phyloP scores from a whole-genome alignment of 768 basidiomycete species.

The Termitomyces sp. region DNA sequence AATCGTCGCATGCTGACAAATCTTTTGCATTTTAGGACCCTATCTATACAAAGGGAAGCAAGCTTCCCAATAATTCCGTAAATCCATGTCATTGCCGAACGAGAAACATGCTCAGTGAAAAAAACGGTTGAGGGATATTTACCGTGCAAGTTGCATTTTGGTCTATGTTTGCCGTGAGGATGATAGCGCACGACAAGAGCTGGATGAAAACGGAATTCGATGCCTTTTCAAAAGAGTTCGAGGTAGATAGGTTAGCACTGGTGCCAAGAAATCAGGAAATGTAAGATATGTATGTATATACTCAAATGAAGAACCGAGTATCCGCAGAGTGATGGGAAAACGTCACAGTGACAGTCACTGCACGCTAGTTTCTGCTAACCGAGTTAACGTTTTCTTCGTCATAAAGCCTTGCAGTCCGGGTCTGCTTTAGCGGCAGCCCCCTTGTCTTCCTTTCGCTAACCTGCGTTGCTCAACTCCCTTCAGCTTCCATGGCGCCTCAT shows the following conservation, averaged over 20 bases:
- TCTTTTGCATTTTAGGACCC: too few species aligned
- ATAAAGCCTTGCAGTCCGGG: background rate
- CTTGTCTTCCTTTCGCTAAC: slow-evolving; percentile 5
- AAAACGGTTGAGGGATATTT: background rate
- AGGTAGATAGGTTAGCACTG: background rate
- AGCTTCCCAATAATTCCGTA: background rate
- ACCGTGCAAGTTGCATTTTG: background rate
- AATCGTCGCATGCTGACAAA: too few species aligned
- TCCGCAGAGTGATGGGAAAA: background rate
- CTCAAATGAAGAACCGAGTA: background rate
- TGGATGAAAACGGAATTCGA: background rate
- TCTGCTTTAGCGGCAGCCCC: slow-evolving; percentile 1
- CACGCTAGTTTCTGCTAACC: background rate
- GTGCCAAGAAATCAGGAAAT: background rate
- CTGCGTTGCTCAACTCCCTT: slow-evolving; percentile 5
- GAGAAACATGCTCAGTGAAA: background rate
- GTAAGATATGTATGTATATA: too few species aligned
- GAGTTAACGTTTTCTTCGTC: background rate
- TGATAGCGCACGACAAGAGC: background rate
- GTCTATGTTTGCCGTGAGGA: too few species aligned
- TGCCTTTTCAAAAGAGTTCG: background rate
- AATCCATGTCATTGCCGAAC: background rate
- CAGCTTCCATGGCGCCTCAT: slow-evolving; percentile 21
- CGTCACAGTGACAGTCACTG: background rate
- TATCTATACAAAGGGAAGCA: too few species aligned